Evolutionary conservation across 2,329 filamentous ascomycete genomes (phyloP).

Genomic region (Epichloe sibirici): DNA sequence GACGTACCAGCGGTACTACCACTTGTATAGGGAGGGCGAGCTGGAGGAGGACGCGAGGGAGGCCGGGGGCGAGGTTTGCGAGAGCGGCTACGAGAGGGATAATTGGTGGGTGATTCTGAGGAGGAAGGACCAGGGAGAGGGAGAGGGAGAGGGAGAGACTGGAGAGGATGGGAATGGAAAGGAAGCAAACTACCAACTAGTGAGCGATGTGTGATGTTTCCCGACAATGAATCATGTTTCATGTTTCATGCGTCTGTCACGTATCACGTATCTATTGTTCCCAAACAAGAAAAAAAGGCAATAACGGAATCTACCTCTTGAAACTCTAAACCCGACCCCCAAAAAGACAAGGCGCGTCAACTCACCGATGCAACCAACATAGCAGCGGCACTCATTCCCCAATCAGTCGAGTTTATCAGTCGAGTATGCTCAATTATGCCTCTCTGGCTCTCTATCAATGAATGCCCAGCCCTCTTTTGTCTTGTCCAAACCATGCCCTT

Average conservation of each 20-base stretch:
- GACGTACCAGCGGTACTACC: conserved; percentile 85
- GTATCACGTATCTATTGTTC: no score
- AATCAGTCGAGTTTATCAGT: not conserved
- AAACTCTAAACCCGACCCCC: no score
- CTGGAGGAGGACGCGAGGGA: conserved; percentile 65
- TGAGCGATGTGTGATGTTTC: no score
- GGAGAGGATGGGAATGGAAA: not conserved
- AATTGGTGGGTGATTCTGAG: conserved; percentile 86
- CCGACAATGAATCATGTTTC: no score
- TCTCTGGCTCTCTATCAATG: conserved; percentile 1
- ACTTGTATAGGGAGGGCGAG: conserved; percentile 79
- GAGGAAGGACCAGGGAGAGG: not conserved
- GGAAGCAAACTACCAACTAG: not conserved
- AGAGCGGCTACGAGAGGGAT: conserved; percentile 86
- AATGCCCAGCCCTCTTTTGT: not conserved
- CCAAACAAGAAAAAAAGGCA: no score
- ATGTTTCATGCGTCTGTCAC: no score
- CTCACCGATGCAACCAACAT: no score
- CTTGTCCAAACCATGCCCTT: not conserved
- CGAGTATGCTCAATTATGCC: not conserved
- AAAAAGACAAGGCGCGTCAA: no score
- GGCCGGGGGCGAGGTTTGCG: conserved; percentile 64
- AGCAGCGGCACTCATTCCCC: not conserved
- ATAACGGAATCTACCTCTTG: no score
- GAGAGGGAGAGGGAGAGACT: not conserved